phyloP scores from a whole-genome alignment of 768 basidiomycete species.

The Podaxis carcinomalis region DNA sequence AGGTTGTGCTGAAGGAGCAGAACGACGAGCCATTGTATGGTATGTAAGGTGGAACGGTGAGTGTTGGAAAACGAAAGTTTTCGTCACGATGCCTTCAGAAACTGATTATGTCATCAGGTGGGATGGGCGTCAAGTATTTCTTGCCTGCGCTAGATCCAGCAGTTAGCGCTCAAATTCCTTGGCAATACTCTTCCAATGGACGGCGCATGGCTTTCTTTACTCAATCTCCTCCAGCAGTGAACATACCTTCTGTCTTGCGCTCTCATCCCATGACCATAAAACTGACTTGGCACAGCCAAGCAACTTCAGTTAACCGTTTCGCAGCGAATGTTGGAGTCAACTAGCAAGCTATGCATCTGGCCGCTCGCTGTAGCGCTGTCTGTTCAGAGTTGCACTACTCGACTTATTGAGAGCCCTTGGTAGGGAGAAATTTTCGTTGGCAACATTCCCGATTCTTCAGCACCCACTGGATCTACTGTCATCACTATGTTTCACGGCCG shows the following conservation, averaged over 20 bases:
- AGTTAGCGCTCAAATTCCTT: not conserved
- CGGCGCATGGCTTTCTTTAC: too few species aligned
- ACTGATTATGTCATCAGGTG: not conserved
- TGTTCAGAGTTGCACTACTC: not conserved
- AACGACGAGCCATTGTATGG: conserved; percentile 63
- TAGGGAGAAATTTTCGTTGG: not conserved
- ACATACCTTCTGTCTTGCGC: too few species aligned
- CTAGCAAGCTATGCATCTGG: too few species aligned
- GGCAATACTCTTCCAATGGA: too few species aligned
- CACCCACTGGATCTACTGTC: not conserved
- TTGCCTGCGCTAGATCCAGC: not conserved
- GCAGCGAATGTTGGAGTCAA: too few species aligned
- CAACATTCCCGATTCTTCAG: not conserved
- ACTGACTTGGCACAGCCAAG: too few species aligned
- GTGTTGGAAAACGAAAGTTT: conserved; percentile 8
- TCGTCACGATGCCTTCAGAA: not conserved
- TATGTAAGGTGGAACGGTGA: conserved; percentile 7
- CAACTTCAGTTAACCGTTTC: too few species aligned
- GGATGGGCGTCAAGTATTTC: too few species aligned
- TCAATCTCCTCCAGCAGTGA: too few species aligned
- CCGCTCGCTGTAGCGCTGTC: too few species aligned
- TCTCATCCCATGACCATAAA: too few species aligned
- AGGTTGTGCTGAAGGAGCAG: conserved; percentile 47
- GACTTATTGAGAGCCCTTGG: not conserved
- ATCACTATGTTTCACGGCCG: not conserved